These are phyloP conservation scores for Aureobasidium sp. DNA, from an alignment of 2,329 filamentous ascomycete genomes.

Conservation along the genomic window DNA sequence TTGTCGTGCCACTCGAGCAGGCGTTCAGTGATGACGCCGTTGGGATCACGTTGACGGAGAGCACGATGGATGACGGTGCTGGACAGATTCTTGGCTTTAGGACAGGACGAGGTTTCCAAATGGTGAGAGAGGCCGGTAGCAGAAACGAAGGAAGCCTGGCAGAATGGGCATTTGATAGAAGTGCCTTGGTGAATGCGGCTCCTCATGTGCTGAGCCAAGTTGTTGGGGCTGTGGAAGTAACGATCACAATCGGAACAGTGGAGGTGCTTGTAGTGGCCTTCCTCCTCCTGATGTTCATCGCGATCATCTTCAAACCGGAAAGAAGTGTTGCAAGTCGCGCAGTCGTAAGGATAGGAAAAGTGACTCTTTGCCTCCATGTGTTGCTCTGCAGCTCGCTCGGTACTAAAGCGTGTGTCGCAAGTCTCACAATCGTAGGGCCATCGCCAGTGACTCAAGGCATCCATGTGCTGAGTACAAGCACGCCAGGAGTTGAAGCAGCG, in stretches of 20 bases:
- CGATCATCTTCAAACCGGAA: neutral
- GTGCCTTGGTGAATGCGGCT: conserved; percentile 44
- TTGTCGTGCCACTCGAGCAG: conserved; percentile 41
- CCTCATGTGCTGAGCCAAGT: conserved; percentile 46
- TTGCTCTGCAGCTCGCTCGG: conserved; percentile 18
- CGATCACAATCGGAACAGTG: conserved; percentile 29
- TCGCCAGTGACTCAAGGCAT: conserved; percentile 25
- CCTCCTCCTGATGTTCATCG: neutral
- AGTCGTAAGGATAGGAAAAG: neutral
- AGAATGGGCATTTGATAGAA: conserved; percentile 50
- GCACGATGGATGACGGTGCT: conserved; percentile 42
- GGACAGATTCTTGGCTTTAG: conserved; percentile 30
- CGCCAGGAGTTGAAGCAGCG: conserved; percentile 15
- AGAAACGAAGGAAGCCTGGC: conserved; percentile 34
- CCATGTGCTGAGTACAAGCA: conserved; percentile 28
- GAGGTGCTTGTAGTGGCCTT: conserved; percentile 20
- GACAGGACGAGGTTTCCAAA: neutral
- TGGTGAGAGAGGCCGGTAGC: neutral
- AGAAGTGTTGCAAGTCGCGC: conserved; percentile 16
- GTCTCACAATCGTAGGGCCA: conserved; percentile 24
- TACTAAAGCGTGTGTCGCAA: conserved; percentile 22
- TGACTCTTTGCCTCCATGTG: conserved; percentile 23
- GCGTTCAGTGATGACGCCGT: conserved; percentile 45
- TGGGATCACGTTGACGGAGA: conserved; percentile 41
- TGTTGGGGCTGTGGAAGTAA: conserved; percentile 28